Evolutionary conservation across 2,329 filamentous ascomycete species (phyloP).

Genomic region (Phialocephala subalpina): DNA sequence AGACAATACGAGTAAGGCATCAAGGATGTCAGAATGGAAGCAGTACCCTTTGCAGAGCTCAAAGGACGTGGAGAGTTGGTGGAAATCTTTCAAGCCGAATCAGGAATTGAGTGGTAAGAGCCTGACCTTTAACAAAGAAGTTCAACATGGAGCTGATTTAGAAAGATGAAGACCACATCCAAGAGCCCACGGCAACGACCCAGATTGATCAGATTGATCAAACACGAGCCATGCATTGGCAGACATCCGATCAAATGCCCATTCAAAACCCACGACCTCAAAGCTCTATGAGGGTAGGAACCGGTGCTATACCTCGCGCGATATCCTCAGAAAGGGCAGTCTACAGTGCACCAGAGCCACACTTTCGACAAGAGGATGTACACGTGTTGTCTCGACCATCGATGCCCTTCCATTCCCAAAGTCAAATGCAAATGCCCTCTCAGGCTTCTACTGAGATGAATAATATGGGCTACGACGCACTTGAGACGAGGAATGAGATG

Average conservation of each 20-base stretch:
- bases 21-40: conserved; percentile 12
- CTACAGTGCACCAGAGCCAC: not conserved
- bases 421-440: not conserved
- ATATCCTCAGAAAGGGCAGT: not conserved
- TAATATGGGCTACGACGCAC: not conserved
- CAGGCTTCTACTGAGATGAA: not conserved
- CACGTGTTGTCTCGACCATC: not conserved
- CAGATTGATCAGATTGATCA: not conserved
- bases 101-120: not conserved
- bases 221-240: not conserved
- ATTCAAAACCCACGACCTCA: not conserved
- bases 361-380: not conserved
- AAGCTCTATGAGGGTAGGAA: not conserved
- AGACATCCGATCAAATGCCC: not conserved
- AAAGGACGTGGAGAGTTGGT: conserved; percentile 16
- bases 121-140: too few species aligned
- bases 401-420: not conserved
- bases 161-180: not conserved
- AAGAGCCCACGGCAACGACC: not conserved
- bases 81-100: not conserved
- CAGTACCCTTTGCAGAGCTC: conserved; percentile 11
- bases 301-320: not conserved
- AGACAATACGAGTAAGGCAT: conserved; percentile 14
- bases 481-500: not conserved
- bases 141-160: not conserved